Conservation (phyloP, 2,329 filamentous ascomycete genomes). For the Neopestalotiopsis rosae region DNA sequence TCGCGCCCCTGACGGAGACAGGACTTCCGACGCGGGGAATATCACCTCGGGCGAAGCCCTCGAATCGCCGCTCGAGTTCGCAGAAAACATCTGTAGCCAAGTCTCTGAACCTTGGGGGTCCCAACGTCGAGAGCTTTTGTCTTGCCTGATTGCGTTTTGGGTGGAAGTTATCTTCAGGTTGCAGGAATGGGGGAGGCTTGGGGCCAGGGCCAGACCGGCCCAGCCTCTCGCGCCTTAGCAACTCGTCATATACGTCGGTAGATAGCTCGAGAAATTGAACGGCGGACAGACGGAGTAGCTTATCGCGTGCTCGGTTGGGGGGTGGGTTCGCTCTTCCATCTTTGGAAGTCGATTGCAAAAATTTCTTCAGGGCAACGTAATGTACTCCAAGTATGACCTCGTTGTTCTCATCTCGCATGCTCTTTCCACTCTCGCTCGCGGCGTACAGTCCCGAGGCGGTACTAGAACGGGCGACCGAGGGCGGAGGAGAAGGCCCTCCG, state of each 20-base stretch:
- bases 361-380: conserved; percentile 79
- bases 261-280: conserved; percentile 98
- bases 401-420: conserved; percentile 62
- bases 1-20: conserved; percentile 66
- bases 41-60: conserved; percentile 75
- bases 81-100: conserved; percentile 95
- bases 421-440: conserved; percentile 69
- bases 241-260: conserved; percentile 96
- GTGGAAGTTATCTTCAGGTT: conserved; percentile 89
- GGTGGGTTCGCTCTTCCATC: conserved; percentile 77
- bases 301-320: conserved; percentile 91
- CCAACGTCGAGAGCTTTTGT: conserved; percentile 90
- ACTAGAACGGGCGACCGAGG: conserved; percentile 85
- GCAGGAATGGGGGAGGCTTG: conserved; percentile 72
- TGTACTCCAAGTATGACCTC: conserved; percentile 75
- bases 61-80: conserved; percentile 89
- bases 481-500: conserved; percentile 80
- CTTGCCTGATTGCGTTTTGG: conserved; percentile 98
- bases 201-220: conserved; percentile 59
- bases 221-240: conserved; percentile 81
- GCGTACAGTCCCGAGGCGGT: conserved; percentile 80
- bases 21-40: conserved; percentile 73
- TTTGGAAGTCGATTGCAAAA: conserved; percentile 71
- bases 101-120: conserved; percentile 85
- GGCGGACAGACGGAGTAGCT: conserved; percentile 84